Percentiles rank a stretch among this genome's conserved stretches.
Evolutionary conservation across 2,329 filamentous ascomycete species (phyloP).

Genomic region (Xylaria sp.): DNA sequence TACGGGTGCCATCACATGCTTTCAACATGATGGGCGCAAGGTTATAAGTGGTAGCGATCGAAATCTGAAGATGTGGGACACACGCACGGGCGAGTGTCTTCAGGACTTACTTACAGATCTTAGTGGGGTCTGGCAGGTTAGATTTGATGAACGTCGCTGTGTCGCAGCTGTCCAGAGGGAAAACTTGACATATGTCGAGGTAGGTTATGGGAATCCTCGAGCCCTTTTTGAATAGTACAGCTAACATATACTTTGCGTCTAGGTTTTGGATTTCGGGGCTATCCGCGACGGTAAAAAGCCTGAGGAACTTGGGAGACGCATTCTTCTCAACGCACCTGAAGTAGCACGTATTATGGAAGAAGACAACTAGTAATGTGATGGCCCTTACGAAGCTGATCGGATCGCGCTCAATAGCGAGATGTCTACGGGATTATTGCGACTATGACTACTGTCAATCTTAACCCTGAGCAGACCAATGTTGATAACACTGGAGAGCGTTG

Average conservation of each 20-base stretch:
- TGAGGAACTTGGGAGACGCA: constrained; percentile 81
- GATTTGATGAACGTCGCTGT: constrained; percentile 94
- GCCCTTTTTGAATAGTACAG: neutral
- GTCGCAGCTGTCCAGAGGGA: constrained; percentile 96
- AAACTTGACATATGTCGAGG: constrained; percentile 93
- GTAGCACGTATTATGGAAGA: constrained; percentile 55
- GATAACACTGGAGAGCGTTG: neutral
- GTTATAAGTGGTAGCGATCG: constrained; percentile 96
- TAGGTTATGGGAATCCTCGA: constrained; percentile 57
- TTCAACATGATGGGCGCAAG: constrained; percentile 96
- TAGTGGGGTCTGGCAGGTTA: constrained; percentile 98
- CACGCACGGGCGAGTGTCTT: constrained; percentile 89
- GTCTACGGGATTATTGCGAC: neutral
- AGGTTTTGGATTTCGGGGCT: constrained; percentile 98
- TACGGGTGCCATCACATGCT: constrained; percentile 97
- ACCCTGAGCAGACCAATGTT: neutral
- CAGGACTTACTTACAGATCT: constrained; percentile 93
- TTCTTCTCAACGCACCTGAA: constrained; percentile 70
- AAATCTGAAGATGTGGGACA: constrained; percentile 98
- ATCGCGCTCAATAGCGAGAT: neutral
- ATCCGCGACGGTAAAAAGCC: constrained; percentile 85
- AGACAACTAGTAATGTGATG: constrained; percentile 36
- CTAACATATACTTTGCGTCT: constrained; percentile 48
- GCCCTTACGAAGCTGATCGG: neutral
- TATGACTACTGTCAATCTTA: neutral